Percentiles rank a stretch among this genome's conserved stretches.
Evolutionary conservation across 371 early-diverging fungal species (phyloP).

Genomic region (Mortierella sp.): DNA sequence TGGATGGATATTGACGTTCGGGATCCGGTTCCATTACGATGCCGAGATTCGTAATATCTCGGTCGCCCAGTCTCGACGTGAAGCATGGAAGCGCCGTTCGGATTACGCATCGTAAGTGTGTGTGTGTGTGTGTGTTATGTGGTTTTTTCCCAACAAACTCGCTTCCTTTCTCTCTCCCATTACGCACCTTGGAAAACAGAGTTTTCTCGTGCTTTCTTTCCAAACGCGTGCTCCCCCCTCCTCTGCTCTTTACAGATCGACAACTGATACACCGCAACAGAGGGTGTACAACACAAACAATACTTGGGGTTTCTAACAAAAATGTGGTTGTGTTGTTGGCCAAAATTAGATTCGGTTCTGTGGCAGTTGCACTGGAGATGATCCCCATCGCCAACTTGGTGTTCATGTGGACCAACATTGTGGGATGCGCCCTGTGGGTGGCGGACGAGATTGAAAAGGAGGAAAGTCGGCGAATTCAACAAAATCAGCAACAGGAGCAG

Average conservation of each 20-base stretch:
- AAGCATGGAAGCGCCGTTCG: slow-evolving; percentile 33
- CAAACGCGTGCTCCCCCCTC: too few relatives aligned
- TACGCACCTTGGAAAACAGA: too few relatives aligned
- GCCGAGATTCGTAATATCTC: slow-evolving; percentile 31
- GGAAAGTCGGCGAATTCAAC: slow-evolving; percentile 14
- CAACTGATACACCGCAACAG: too few relatives aligned
- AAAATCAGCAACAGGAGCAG: slow-evolving; percentile 13
- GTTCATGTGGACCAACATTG: slow-evolving; percentile 81
- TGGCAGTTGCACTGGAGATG: slow-evolving; percentile 71
- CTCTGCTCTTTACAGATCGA: too few relatives aligned
- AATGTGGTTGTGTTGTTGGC: not conserved
- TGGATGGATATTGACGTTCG: slow-evolving; percentile 42
- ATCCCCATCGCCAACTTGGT: slow-evolving; percentile 74
- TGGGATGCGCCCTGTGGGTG: slow-evolving; percentile 80
- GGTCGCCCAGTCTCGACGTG: slow-evolving; percentile 25
- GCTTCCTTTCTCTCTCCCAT: not conserved
- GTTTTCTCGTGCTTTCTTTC: too few relatives aligned
- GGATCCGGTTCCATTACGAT: slow-evolving; percentile 36
- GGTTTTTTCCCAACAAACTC: not conserved
- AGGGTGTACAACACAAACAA: too few relatives aligned
- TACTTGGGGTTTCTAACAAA: too few relatives aligned
- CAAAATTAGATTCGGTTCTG: slow-evolving; percentile 63
- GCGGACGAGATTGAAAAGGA: slow-evolving; percentile 69
- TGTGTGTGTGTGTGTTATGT: not conserved
- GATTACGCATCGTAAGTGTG: slow-evolving; percentile 24